These are phyloP conservation scores for Pyricularia pennisetigena DNA, from an alignment of 2,329 filamentous ascomycete species.

Conservation along the genomic window DNA sequence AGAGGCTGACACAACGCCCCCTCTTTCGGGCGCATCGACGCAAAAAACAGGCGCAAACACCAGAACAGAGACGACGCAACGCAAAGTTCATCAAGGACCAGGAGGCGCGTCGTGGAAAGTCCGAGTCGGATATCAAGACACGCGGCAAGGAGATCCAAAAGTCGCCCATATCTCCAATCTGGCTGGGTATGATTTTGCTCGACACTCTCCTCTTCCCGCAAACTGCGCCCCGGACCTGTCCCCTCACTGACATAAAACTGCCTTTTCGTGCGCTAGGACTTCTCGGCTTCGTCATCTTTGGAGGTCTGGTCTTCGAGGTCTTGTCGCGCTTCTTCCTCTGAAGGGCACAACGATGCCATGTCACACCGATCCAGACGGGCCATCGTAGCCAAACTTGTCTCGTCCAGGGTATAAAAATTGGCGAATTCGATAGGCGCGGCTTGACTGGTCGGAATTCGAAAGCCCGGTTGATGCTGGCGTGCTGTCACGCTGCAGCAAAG, in stretches of 20 bases:
- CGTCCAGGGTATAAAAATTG: neutral
- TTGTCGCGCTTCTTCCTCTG: conserved; percentile 37
- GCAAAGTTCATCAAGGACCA: conserved; percentile 67
- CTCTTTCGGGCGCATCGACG: neutral
- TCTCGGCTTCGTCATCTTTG: conserved; percentile 51
- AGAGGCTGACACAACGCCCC: neutral
- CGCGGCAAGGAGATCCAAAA: conserved; percentile 43
- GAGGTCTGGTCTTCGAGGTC: conserved; percentile 48
- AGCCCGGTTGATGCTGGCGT: neutral
- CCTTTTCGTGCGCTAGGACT: conserved; percentile 27
- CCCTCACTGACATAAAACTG: neutral
- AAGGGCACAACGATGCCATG: neutral
- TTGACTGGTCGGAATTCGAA: neutral
- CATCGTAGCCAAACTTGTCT: neutral
- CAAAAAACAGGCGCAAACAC: conserved; percentile 62
- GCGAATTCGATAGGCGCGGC: neutral
- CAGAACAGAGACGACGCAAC: conserved; percentile 73
- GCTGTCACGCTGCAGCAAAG: neutral
- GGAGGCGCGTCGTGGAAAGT: conserved; percentile 65
- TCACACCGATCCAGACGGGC: neutral
- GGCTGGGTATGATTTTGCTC: conserved; percentile 46
- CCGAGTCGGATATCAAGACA: conserved; percentile 55
- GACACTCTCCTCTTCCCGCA: neutral
- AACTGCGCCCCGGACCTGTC: no score
- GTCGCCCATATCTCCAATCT: conserved; percentile 54